Conservation (phyloP, 768 basidiomycete species). For the Mycena epipterygia region DNA sequence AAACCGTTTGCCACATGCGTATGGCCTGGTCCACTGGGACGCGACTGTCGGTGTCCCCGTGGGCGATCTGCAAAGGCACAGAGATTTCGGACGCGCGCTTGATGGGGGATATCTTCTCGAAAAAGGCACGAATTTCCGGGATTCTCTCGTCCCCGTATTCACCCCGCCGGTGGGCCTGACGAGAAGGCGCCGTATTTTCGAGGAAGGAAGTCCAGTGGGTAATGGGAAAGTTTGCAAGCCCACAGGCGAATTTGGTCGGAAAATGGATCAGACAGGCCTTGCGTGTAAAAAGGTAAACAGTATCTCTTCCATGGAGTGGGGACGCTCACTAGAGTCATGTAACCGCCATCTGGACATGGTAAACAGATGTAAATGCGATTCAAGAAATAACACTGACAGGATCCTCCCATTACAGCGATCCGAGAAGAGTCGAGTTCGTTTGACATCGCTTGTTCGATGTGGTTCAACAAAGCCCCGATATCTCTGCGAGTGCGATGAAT, state of each 20-base stretch:
- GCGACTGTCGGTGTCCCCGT: constrained; percentile 57
- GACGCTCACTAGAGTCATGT: constrained; percentile 53
- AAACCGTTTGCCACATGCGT: constrained; percentile 51
- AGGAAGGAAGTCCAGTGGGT: constrained; percentile 57
- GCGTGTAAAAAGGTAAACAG: background rate
- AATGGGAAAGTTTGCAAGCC: constrained; percentile 57
- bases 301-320: constrained; percentile 17
- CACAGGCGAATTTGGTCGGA: constrained; percentile 55
- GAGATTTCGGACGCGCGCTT: constrained; percentile 52
- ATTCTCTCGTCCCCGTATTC: constrained; percentile 59
- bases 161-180: constrained; percentile 50
- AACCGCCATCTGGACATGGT: constrained; percentile 50
- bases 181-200: constrained; percentile 54
- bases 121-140: constrained; percentile 51
- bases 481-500: constrained; percentile 43
- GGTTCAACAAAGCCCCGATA: constrained; percentile 52
- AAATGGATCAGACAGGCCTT: constrained; percentile 58
- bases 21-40: constrained; percentile 56
- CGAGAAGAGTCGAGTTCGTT: constrained; percentile 49
- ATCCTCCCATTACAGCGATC: constrained; percentile 59
- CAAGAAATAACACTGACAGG: constrained; percentile 44
- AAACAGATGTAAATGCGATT: background rate
- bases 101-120: constrained; percentile 55
- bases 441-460: constrained; percentile 48
- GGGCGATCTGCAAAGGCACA: constrained; percentile 55